Base-by-base conservation (phyloP, 1,284 basidiomycete genomes). In the Inonotus obliquus region DNA sequence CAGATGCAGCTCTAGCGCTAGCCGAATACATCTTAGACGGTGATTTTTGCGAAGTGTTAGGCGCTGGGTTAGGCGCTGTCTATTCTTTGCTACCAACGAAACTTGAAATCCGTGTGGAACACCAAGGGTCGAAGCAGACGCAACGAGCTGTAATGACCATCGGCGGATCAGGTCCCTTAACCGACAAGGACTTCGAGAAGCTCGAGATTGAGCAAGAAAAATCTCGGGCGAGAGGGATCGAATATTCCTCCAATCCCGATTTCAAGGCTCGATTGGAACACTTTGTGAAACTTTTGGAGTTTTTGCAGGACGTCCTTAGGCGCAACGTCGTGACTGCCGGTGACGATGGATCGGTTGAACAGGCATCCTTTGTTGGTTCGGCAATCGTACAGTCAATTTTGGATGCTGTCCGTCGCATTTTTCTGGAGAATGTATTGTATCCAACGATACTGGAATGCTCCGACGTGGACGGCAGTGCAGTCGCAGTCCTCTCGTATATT, bases 401-500 rank as follows among this genome's bases (percentile, higher is more conserved):
- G 41, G 88, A 92, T 63, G 87, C 92, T 5, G 85, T 96, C 11
- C 86, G 89, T 54, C 81, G 85, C n/a, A 90, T 92, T 45, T 97
- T 97, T 74, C 77, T 98, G 29, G 91, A 96, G 74, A 96, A 96
- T 68, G 90, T 98, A 27, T 77, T 98, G 35, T 97, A 97, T 71
- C 94, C 96, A 0, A 93, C 94, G 4, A 85, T 99, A 54, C 80
- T 98, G 55, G 96, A 98, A 71, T 97, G 94, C 74, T 96, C 94
- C 0, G 91, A 94, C 65, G 72, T 79, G 5, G 96, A 99, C 73
- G 96, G 96, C 25, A 97, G 94, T 66, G 92, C 95, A 0, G 91
- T 97, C 1, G 96, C 96, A 1, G 94, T 98, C 57, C 89, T 98
- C 83, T 94, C 91, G n/a, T 98, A 99, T 69, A 87, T 98, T 64